Conservation (phyloP, 2,329 filamentous ascomycete species). For the Epichloe scottii region DNA sequence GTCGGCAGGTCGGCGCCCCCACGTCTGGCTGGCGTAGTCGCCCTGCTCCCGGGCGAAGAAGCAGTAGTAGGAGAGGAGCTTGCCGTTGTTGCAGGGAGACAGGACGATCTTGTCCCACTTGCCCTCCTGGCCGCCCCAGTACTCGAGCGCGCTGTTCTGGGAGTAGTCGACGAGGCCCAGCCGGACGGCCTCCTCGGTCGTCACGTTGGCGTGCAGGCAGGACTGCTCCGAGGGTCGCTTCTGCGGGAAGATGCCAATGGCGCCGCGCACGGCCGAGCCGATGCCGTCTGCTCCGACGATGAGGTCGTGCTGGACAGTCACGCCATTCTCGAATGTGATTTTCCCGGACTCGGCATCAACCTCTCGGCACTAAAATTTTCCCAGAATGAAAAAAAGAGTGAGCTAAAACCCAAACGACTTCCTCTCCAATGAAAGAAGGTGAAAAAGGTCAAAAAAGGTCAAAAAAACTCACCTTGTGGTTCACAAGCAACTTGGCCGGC, state of each 20-base stretch:
- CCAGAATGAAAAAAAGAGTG: background rate
- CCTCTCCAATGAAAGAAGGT: too few relatives aligned
- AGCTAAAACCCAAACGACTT: background rate
- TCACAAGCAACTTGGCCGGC: slow-evolving; percentile 41
- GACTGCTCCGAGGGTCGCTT: slow-evolving; percentile 46
- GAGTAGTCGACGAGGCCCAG: slow-evolving; percentile 53
- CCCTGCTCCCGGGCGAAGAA: slow-evolving; percentile 46
- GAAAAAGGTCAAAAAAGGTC: background rate
- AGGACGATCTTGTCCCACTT: slow-evolving; percentile 60
- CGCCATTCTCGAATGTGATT: slow-evolving; percentile 42
- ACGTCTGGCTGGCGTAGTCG: slow-evolving; percentile 48
- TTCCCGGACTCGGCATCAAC: slow-evolving; percentile 39
- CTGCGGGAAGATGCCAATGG: slow-evolving; percentile 49
- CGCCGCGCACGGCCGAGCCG: slow-evolving; percentile 48
- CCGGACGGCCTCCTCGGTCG: slow-evolving; percentile 44
- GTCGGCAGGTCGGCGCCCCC: slow-evolving; percentile 41
- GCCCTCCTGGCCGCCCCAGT: slow-evolving; percentile 54
- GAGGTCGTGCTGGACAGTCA: slow-evolving; percentile 39
- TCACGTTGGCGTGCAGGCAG: slow-evolving; percentile 54
- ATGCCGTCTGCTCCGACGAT: slow-evolving; percentile 56
- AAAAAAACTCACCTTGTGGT: slow-evolving; percentile 32
- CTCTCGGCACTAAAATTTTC: slow-evolving; percentile 24
- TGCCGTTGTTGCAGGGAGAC: slow-evolving; percentile 54
- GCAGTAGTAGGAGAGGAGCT: slow-evolving; percentile 56
- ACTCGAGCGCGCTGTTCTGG: slow-evolving; percentile 47